Percentiles rank a stretch among this genome's conserved stretches.
Conservation (phyloP, 1,284 basidiomycete species). For the Pseudozyma sp. region DNA sequence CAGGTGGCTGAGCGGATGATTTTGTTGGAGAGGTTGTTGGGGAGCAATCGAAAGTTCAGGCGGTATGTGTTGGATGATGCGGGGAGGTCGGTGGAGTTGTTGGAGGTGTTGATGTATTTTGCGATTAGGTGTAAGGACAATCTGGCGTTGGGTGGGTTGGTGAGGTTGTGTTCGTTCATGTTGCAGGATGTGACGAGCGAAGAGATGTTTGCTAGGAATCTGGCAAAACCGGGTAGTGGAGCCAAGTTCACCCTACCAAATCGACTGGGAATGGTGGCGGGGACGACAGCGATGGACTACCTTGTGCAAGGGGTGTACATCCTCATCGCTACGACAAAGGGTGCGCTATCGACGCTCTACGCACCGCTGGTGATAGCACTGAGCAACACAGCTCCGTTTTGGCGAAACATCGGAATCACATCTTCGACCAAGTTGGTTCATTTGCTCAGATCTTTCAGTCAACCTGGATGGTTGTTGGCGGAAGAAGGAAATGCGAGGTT, state of each 20-base stretch:
- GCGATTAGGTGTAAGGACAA: constrained; percentile 48
- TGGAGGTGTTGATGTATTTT: constrained; percentile 48
- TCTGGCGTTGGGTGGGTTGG: constrained; percentile 86
- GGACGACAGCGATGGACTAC: constrained; percentile 45
- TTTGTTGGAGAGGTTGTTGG: constrained; percentile 58
- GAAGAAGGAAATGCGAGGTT: constrained; percentile 93
- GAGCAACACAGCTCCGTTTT: constrained; percentile 86
- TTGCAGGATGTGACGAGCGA: constrained; percentile 91
- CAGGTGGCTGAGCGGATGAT: constrained; percentile 60
- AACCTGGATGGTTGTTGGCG: constrained; percentile 85
- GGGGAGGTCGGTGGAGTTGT: constrained; percentile 34
- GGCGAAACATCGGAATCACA: constrained; percentile 80
- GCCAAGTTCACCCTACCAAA: constrained; percentile 42
- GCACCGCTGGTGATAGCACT: constrained; percentile 85
- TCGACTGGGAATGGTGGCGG: constrained; percentile 27
- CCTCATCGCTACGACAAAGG: constrained; percentile 81
- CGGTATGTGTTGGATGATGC: constrained; percentile 52
- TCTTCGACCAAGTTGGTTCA: constrained; percentile 85
- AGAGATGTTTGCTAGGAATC: constrained; percentile 75
- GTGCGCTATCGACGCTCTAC: constrained; percentile 72
- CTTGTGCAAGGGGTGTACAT: constrained; percentile 81
- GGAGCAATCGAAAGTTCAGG: constrained; percentile 60
- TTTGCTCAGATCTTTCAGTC: constrained; percentile 88
- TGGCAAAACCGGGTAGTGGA: constrained; percentile 50
- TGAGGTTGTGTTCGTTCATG: constrained; percentile 88